Evolutionary conservation across 1,284 basidiomycete genomes (phyloP), one percentile per base, ranked within the genome.

Genomic region (Pascua sp.): DNA sequence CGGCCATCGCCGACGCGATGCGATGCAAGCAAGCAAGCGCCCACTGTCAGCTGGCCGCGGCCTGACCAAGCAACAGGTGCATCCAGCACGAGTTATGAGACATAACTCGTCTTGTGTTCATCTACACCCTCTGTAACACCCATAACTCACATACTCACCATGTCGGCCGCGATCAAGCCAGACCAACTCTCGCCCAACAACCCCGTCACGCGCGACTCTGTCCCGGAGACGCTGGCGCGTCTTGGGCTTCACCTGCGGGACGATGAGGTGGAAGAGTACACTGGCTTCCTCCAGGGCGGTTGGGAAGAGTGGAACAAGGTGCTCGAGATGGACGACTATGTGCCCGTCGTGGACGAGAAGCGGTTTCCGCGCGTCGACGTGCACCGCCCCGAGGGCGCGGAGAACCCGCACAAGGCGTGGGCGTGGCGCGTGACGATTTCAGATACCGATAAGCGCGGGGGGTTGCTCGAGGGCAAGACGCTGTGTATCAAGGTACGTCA

Each of bases 261-360:
- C 0, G 43, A 53, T 5, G 38, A 66, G 18, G 51, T 55, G 18
- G 42, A 12, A 13, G 60, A 62, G 24, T 64, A 66, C 59, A 57
- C 56, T 0, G 41, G 36, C 17, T 61, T 71, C 36, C 63, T 70
- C 11, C 55, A 54, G 10, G 67, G 66, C 15, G 57, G 64, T 11
- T 68, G 67, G 66, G 68, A 70, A 58, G 52, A 66, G 13, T 70
- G 66, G 66, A 59, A 70, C 59, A 55, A 55, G 36, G 58, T 71
- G 16, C 60, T 66, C 37, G 41, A 53, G 12, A 62, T 66, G 62
- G 64, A 63, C n/a, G 70, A 71, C 58, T 70, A 71, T 32, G 61
- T 68, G 4, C 67, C 68, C 5, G 10, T 11, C 4, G 65, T 67
- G 0, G 68, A 67, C 38, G 63, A 65, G 11, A 52, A 60, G 40